phyloP scores from a whole-genome alignment of 164 flowering plant species.

The Pachysandra terminalis region DNA sequence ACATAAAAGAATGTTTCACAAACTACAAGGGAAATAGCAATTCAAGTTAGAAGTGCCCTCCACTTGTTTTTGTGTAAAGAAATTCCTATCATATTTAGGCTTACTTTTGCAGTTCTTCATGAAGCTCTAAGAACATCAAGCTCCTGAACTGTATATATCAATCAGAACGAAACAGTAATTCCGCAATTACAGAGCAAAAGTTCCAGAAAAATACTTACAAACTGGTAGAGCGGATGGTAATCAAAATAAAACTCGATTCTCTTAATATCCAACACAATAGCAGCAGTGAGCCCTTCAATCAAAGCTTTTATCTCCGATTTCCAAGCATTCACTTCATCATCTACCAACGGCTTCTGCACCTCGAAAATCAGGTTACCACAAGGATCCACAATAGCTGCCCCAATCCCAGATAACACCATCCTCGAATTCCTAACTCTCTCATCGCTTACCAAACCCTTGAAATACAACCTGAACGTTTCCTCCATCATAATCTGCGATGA shows the following conservation, averaged over 20 bases:
- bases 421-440: constrained; percentile 27
- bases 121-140: too few relatives aligned
- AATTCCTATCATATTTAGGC: too few relatives aligned
- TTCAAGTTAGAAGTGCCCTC: too few relatives aligned
- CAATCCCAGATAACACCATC: constrained; percentile 29
- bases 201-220: constrained; percentile 40
- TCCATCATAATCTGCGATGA: neutral
- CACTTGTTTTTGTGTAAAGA: too few relatives aligned
- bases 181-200: neutral
- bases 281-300: constrained; percentile 62
- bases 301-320: constrained; percentile 51
- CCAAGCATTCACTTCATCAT: constrained; percentile 21
- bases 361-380: constrained; percentile 43
- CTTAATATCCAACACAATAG: constrained; percentile 48
- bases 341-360: constrained; percentile 42
- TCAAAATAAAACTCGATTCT: constrained; percentile 40
- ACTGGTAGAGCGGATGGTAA: constrained; percentile 38
- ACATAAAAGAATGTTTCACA: too few relatives aligned
- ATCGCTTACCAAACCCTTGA: constrained; percentile 62
- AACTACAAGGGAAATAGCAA: too few relatives aligned
- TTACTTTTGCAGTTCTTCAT: too few relatives aligned
- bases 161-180: neutral
- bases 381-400: constrained; percentile 66
- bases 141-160: too few relatives aligned
- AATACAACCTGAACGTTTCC: constrained; percentile 41